Conservation (phyloP, 768 basidiomycete genomes). For the Lentinula raphanica region DNA sequence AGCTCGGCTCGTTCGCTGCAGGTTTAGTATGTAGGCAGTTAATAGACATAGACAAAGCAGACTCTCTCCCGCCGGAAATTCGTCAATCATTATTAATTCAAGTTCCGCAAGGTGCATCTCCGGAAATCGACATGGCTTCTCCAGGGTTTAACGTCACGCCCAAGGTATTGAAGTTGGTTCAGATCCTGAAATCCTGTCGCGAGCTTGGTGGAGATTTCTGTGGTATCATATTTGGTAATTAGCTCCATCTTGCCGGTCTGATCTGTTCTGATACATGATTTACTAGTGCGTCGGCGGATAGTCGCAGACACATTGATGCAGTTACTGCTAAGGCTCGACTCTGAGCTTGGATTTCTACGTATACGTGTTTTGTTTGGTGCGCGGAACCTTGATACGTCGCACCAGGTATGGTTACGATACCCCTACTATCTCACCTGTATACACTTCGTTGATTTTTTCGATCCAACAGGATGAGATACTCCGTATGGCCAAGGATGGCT, state of each 20-base stretch:
- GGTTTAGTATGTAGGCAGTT: constrained; percentile 70
- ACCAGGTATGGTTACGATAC: not conserved
- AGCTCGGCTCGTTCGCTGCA: constrained; percentile 64
- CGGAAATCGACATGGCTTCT: constrained; percentile 53
- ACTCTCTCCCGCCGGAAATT: not conserved
- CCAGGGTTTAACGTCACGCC: constrained; percentile 61
- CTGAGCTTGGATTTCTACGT: constrained; percentile 49
- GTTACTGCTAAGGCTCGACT: constrained; percentile 48
- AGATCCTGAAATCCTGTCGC: constrained; percentile 52
- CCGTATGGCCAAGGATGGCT: constrained; percentile 46
- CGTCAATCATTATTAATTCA: constrained; percentile 37
- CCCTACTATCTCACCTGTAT: not conserved
- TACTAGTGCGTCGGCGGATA: constrained; percentile 48
- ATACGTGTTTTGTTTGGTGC: constrained; percentile 43
- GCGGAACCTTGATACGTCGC: constrained; percentile 19
- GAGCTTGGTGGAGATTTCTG: constrained; percentile 55
- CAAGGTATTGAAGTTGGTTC: constrained; percentile 58
- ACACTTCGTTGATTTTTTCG: not conserved
- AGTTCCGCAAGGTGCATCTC: constrained; percentile 61
- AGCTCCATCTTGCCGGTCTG: not conserved
- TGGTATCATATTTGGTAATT: constrained; percentile 60
- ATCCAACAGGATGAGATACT: constrained; percentile 40
- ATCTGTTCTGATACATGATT: constrained; percentile 7
- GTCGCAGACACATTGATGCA: constrained; percentile 58
- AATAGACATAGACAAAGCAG: constrained; percentile 25